These are phyloP conservation scores for Ogataea naganishii DNA, from an alignment of 805 yeast genomes.

Conservation along the genomic window DNA sequence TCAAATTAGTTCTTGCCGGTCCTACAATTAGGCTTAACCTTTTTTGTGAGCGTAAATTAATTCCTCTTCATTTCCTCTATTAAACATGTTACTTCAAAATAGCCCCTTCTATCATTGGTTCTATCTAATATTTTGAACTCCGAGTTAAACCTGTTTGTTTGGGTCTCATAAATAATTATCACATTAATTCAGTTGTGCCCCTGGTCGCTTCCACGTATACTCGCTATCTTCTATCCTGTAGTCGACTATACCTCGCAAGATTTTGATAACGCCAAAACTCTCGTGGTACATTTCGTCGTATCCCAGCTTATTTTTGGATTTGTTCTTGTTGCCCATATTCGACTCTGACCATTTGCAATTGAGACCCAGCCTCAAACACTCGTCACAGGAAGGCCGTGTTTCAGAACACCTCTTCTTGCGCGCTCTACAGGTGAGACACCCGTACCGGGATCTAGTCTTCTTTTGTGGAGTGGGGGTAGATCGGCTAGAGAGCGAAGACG, in stretches of 20 bases:
- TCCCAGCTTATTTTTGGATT: constrained; percentile 14
- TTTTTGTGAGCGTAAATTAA: too few relatives aligned
- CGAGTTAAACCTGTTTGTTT: too few relatives aligned
- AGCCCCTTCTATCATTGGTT: too few relatives aligned
- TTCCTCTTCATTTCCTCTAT: too few relatives aligned
- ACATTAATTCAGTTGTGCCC: too few relatives aligned
- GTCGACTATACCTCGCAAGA: constrained; percentile 16
- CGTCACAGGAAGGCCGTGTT: constrained; percentile 28
- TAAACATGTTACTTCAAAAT: too few relatives aligned
- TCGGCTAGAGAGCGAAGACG: constrained; percentile 11
- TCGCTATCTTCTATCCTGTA: constrained; percentile 14
- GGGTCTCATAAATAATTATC: too few relatives aligned
- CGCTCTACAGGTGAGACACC: constrained; percentile 29
- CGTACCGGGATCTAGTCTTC: constrained; percentile 19
- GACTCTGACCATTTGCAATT: constrained; percentile 17
- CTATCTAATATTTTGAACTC: too few relatives aligned
- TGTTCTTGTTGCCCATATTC: constrained; percentile 14
- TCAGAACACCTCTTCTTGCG: constrained; percentile 36
- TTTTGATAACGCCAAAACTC: constrained; percentile 15
- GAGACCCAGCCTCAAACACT: constrained; percentile 14
- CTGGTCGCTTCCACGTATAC: constrained; percentile 4
- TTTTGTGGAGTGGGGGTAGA: constrained; percentile 3
- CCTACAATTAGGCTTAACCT: too few relatives aligned
- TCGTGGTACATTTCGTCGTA: constrained; percentile 17
- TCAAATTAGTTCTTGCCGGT: too few relatives aligned